Conservation (phyloP, 2,329 filamentous ascomycete species). For the Epichloe hybrida region DNA sequence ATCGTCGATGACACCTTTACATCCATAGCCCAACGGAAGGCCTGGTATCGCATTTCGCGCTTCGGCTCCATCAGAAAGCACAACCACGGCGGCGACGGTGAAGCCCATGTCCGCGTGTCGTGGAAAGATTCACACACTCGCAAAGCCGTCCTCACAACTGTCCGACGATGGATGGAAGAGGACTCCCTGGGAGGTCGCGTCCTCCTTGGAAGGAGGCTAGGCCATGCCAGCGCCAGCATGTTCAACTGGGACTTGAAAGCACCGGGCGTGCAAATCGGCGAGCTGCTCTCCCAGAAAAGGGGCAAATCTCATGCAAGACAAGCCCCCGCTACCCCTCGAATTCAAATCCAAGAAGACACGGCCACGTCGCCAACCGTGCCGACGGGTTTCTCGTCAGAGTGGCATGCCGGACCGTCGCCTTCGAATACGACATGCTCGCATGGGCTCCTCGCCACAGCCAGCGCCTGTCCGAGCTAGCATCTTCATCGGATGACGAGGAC, state of each 20-base stretch:
- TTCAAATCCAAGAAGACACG: no score
- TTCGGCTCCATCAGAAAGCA: conserved; percentile 45
- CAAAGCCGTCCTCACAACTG: conserved; percentile 40
- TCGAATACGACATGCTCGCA: background rate
- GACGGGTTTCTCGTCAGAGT: background rate
- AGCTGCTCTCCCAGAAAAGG: conserved; percentile 18
- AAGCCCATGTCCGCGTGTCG: conserved; percentile 41
- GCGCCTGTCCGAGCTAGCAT: background rate
- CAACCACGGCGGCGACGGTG: conserved; percentile 40
- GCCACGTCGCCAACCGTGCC: conserved; percentile 5
- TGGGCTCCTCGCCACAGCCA: no score
- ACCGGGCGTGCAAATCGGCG: conserved; percentile 33
- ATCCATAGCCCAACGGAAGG: conserved; percentile 43
- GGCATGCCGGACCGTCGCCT: background rate
- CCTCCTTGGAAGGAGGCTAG: conserved; percentile 23
- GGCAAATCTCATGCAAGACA: conserved; percentile 7
- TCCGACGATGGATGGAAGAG: conserved; percentile 53
- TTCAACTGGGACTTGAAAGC: conserved; percentile 49
- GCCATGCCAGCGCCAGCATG: conserved; percentile 31
- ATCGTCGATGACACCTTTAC: conserved; percentile 39
- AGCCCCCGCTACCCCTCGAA: conserved; percentile 8
- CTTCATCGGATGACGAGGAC: background rate
- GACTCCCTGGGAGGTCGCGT: conserved; percentile 42
- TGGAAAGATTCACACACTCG: conserved; percentile 44
- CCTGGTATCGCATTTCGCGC: conserved; percentile 52